Percentiles rank a stretch among this genome's conserved stretches.
phyloP scores from a whole-genome alignment of 768 basidiomycete species.

The Suillus luteus region DNA sequence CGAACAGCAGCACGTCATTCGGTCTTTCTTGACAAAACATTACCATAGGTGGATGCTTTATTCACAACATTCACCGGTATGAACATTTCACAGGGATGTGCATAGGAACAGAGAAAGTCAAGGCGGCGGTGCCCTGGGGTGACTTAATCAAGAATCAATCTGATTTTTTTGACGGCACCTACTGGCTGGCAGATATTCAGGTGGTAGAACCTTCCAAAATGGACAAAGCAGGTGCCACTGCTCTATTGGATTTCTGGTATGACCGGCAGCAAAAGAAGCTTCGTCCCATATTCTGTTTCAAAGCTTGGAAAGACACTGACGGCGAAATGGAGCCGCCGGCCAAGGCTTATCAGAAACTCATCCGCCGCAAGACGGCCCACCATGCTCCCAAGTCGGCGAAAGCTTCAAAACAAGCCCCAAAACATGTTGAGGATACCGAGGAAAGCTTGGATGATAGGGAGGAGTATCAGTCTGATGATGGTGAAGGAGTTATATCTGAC shows the following conservation, averaged over 20 bases:
- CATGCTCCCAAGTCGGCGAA: too few species aligned
- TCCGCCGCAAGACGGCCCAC: not conserved
- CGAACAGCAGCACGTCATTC: not conserved
- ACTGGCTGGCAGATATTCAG: not conserved
- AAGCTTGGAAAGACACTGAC: not conserved
- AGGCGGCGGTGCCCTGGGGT: not conserved
- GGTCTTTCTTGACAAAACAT: not conserved
- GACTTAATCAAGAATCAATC: not conserved
- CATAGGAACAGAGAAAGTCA: not conserved
- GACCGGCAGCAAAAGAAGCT: not conserved
- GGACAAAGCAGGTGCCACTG: not conserved
- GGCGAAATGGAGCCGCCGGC: not conserved
- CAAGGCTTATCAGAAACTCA: not conserved
- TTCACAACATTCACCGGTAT: too few species aligned
- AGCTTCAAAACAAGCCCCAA: too few species aligned
- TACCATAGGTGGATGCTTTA: not conserved
- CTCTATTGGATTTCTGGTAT: not conserved
- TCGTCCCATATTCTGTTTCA: not conserved
- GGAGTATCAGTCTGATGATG: too few species aligned
- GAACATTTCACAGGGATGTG: too few species aligned
- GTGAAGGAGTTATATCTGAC: too few species aligned
- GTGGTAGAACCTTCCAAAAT: not conserved
- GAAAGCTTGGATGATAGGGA: too few species aligned
- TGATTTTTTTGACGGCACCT: not conserved
- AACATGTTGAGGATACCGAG: too few species aligned